Conservation (phyloP, 139 green algal species). For the Coelastrella sp. region DNA sequence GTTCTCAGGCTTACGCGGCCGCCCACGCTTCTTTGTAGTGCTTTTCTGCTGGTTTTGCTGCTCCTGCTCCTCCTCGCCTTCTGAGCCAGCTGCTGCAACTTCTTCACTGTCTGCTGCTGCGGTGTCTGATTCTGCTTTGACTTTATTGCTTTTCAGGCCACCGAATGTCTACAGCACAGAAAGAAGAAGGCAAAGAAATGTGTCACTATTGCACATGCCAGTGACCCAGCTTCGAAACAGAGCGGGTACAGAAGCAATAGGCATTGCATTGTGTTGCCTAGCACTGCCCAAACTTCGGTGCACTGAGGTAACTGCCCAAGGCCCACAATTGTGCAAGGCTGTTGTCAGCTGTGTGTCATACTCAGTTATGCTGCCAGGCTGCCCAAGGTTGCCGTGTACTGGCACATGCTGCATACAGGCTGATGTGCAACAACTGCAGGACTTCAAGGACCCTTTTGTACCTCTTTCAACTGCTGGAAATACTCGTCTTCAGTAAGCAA, state of each 20-base stretch:
- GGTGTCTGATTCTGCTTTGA: not conserved
- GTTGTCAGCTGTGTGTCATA: too few species aligned
- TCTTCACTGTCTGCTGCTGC: conserved; percentile 10
- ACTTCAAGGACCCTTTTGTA: not conserved
- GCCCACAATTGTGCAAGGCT: too few species aligned
- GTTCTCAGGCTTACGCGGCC: conserved; percentile 5
- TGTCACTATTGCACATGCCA: too few species aligned
- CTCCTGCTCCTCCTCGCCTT: conserved; percentile 6
- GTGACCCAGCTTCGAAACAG: too few species aligned
- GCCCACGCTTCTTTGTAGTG: not conserved
- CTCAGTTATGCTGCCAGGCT: too few species aligned
- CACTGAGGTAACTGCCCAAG: too few species aligned
- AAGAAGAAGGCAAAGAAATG: not conserved
- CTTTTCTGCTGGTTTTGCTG: conserved; percentile 10
- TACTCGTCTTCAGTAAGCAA: conserved; percentile 56
- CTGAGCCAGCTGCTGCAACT: not conserved
- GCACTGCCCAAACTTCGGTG: too few species aligned
- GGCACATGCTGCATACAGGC: too few species aligned
- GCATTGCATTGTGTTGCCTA: too few species aligned
- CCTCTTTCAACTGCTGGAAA: conserved; percentile 17
- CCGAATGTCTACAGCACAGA: conserved; percentile 10
- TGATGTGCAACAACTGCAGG: not conserved
- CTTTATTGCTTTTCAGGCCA: conserved; percentile 4
- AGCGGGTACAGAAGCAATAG: too few species aligned
- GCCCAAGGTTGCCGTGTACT: too few species aligned